These are phyloP conservation scores for Calonectria fujianensis DNA, from an alignment of 2,329 filamentous ascomycete species.

Conservation along the genomic window DNA sequence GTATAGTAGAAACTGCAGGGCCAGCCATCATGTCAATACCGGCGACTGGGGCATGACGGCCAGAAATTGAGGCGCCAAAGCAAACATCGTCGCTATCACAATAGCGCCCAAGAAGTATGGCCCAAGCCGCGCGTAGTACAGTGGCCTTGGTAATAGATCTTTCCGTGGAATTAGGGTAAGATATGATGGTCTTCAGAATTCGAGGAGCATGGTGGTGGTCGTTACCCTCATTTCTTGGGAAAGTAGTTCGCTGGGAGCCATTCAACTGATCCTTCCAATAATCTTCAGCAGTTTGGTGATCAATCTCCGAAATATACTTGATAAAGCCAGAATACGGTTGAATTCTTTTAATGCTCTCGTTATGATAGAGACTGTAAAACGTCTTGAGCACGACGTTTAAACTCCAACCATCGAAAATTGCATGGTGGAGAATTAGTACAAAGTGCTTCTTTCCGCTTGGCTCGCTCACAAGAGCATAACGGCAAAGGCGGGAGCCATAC, in stretches of 20 bases:
- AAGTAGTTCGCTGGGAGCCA: conserved; percentile 11
- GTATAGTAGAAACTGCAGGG: conserved; percentile 60
- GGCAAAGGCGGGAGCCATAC: conserved; percentile 19
- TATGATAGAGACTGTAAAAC: not conserved
- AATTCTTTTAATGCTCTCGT: not conserved
- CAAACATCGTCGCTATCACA: conserved; percentile 60
- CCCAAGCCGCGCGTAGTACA: conserved; percentile 65
- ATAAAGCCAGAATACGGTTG: conserved; percentile 13
- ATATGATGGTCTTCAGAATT: not conserved
- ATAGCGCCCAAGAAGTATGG: conserved; percentile 68
- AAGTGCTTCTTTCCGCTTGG: conserved; percentile 8
- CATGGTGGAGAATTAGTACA: conserved; percentile 14
- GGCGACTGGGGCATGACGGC: conserved; percentile 55
- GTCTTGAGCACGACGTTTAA: conserved; percentile 25
- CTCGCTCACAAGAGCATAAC: not conserved
- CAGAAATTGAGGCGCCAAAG: conserved; percentile 66
- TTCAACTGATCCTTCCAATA: conserved; percentile 14
- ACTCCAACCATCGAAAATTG: conserved; percentile 20
- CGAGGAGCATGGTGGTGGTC: not conserved
- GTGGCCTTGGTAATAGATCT: conserved; percentile 58
- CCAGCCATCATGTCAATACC: conserved; percentile 50
- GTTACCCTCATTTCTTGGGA: not conserved
- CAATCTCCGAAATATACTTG: conserved; percentile 16
- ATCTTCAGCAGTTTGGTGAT: not conserved
- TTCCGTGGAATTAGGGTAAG: conserved; percentile 67